phyloP scores from a whole-genome alignment of 352 stramenopile species.

The Pythium monospermum region DNA sequence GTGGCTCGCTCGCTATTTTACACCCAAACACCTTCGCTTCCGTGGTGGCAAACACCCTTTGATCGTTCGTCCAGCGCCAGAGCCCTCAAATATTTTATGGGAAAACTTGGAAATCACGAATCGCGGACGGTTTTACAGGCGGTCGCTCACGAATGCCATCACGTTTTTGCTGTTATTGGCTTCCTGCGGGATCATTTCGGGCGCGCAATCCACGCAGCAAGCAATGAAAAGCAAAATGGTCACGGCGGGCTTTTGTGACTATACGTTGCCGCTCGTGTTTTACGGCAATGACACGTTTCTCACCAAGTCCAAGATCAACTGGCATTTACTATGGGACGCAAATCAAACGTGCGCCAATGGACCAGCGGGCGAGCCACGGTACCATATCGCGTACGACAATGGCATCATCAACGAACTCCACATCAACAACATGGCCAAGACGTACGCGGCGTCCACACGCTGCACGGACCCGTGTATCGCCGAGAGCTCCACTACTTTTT shows the following conservation, averaged over 20 bases:
- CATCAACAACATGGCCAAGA: conserved; percentile 17
- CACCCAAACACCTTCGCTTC: conserved; percentile 59
- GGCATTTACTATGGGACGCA: conserved; percentile 49
- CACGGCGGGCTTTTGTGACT: conserved; percentile 50
- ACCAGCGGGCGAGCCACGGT: conserved; percentile 25
- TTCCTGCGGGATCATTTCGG: conserved; percentile 70
- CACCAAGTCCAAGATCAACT: conserved; percentile 18
- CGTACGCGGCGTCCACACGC: conserved; percentile 12
- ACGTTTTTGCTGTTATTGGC: conserved; percentile 73
- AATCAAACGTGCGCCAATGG: conserved; percentile 40
- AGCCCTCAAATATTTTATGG: conserved; percentile 86
- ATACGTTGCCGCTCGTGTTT: conserved; percentile 48
- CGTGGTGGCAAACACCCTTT: conserved; percentile 41
- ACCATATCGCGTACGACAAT: conserved; percentile 65
- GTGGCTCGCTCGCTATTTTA: conserved; percentile 39
- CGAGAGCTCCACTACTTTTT: conserved; percentile 41
- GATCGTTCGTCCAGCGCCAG: conserved; percentile 46
- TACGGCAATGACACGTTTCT: conserved; percentile 41
- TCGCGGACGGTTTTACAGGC: conserved; percentile 50
- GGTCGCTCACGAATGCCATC: conserved; percentile 62
- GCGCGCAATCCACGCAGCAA: conserved; percentile 62
- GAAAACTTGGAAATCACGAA: conserved; percentile 77
- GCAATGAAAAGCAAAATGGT: conserved; percentile 69
- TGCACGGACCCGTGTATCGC: conserved; percentile 61
- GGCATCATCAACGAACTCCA: conserved; percentile 41